These are phyloP conservation scores for Trichophyton mentagrophytes DNA, from an alignment of 2,329 filamentous ascomycete species.

Conservation along the genomic window DNA sequence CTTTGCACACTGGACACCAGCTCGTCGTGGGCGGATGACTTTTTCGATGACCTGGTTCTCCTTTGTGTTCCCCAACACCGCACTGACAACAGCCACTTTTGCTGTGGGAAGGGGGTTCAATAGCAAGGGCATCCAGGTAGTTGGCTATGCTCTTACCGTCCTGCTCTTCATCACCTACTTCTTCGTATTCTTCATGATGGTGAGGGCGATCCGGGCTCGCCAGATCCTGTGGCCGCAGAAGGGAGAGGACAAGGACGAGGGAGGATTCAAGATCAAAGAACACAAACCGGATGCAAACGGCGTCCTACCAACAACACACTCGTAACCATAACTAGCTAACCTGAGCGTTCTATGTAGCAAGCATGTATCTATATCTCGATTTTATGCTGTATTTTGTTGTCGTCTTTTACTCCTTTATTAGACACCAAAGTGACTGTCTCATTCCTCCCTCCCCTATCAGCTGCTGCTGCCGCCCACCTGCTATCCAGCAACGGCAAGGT, in stretches of 20 bases:
- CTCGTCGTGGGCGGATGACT: constrained; percentile 48
- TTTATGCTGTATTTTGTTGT: background rate
- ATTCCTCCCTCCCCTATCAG: background rate
- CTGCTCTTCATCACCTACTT: constrained; percentile 55
- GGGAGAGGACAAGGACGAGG: constrained; percentile 51
- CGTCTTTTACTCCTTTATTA: no score
- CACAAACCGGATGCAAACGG: constrained; percentile 15
- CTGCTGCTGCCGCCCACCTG: no score
- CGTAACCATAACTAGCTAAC: background rate
- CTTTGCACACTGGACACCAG: constrained; percentile 60
- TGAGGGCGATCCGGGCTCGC: constrained; percentile 50
- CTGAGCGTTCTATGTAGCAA: background rate
- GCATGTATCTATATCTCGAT: background rate
- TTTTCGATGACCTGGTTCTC: constrained; percentile 82
- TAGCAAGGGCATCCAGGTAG: constrained; percentile 47
- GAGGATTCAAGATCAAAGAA: constrained; percentile 39
- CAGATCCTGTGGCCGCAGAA: constrained; percentile 68
- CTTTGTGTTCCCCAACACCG: constrained; percentile 72
- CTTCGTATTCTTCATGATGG: constrained; percentile 56
- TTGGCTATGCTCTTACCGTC: constrained; percentile 56
- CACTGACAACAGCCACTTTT: constrained; percentile 58
- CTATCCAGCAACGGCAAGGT: background rate
- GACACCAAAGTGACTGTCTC: no score
- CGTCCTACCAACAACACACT: background rate
- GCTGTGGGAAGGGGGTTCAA: constrained; percentile 53